phyloP scores from a whole-genome alignment of 2,329 filamentous ascomycete species.

The Sporothrix globosa region DNA sequence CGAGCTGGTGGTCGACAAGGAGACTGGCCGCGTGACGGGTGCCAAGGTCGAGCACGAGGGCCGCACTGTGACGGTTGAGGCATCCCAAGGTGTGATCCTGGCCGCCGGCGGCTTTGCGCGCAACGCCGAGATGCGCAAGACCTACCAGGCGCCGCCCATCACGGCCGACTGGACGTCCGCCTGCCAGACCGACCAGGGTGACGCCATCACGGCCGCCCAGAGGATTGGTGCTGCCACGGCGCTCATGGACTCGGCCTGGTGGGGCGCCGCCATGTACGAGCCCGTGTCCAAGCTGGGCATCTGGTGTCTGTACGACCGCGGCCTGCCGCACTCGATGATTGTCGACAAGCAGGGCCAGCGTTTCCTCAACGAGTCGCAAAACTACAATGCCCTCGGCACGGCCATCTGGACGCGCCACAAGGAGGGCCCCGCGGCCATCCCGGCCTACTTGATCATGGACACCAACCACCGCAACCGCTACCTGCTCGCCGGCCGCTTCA shows the following conservation, averaged over 20 bases:
- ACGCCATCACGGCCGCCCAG: slow-evolving; percentile 40
- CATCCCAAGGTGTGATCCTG: slow-evolving; percentile 42
- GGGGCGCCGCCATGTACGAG: slow-evolving; percentile 42
- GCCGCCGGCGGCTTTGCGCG: slow-evolving; percentile 45
- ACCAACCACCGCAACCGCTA: slow-evolving; percentile 42
- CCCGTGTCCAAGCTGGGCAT: slow-evolving; percentile 36
- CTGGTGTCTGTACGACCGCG: slow-evolving; percentile 41
- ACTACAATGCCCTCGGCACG: slow-evolving; percentile 41
- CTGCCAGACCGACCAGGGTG: slow-evolving; percentile 40
- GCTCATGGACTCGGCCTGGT: slow-evolving; percentile 45
- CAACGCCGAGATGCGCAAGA: slow-evolving; percentile 41
- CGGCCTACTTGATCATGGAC: slow-evolving; percentile 43
- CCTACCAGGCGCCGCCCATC: slow-evolving; percentile 36
- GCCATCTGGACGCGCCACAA: slow-evolving; percentile 36
- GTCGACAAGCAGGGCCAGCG: slow-evolving; percentile 43
- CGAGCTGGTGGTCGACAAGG: slow-evolving; percentile 32
- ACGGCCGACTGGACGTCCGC: slow-evolving; percentile 40
- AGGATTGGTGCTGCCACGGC: slow-evolving; percentile 41
- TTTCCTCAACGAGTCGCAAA: slow-evolving; percentile 45
- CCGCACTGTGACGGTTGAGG: slow-evolving; percentile 37
- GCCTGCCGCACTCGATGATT: slow-evolving; percentile 44
- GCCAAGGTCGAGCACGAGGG: slow-evolving; percentile 40
- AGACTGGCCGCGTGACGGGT: slow-evolving; percentile 38
- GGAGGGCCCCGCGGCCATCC: slow-evolving; percentile 24
- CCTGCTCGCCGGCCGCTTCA: slow-evolving; percentile 35